Percentiles rank a stretch among this genome's conserved stretches.
Conservation (phyloP, 116 monocot species). For the Phalaenopsis hybrid region DNA sequence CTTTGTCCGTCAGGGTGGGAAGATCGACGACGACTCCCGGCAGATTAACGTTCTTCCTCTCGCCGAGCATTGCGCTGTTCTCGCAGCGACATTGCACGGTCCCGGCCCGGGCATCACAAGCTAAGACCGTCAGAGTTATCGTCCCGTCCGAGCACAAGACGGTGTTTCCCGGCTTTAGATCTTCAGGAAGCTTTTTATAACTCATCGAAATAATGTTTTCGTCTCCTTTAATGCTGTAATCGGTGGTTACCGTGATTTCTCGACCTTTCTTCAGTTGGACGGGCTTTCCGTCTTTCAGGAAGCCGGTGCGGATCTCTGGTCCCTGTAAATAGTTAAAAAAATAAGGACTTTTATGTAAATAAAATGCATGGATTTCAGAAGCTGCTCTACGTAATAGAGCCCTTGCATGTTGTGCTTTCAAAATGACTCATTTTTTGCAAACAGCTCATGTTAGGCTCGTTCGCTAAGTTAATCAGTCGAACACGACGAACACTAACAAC, state of each 20-base stretch:
- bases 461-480: no score
- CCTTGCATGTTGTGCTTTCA: no score
- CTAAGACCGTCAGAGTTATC: constrained; percentile 38
- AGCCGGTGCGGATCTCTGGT: constrained; percentile 54
- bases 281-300: constrained; percentile 53
- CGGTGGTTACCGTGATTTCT: constrained; percentile 44
- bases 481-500: no score
- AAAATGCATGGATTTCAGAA: no score
- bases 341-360: no score
- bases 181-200: constrained; percentile 44
- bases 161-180: constrained; percentile 35
- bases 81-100: constrained; percentile 37
- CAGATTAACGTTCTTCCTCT: constrained; percentile 61
- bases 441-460: no score
- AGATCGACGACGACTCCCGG: constrained; percentile 54
- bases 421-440: no score
- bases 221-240: constrained; percentile 48
- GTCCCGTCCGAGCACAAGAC: constrained; percentile 52
- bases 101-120: constrained; percentile 34
- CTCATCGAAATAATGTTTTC: constrained; percentile 43
- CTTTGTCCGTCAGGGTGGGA: constrained; percentile 53
- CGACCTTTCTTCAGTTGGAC: constrained; percentile 41
- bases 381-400: no score
- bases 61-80: constrained; percentile 40
- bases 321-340: constrained; percentile 15